Evolutionary conservation across 176 grass and related monocot species (phyloP).

Genomic region (Themeda triandra): DNA sequence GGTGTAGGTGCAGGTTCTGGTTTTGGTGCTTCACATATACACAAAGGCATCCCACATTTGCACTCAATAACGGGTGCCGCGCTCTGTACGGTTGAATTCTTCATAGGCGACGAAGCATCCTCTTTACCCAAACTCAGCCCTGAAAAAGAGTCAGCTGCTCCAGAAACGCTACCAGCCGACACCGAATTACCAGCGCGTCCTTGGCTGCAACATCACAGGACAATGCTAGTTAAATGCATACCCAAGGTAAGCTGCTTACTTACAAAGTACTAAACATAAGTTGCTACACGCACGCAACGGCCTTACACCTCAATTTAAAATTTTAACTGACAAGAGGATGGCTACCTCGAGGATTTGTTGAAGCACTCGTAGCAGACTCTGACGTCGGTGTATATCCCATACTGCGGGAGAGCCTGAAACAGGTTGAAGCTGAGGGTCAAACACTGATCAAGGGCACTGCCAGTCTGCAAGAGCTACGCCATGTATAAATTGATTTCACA

Average conservation of each 20-base stretch:
- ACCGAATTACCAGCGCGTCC: conserved; percentile 29
- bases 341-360: conserved; percentile 73
- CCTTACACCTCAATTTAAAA: background rate
- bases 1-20: conserved; percentile 51
- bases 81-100: conserved; percentile 24
- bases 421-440: conserved; percentile 23
- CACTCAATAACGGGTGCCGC: conserved; percentile 47
- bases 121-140: conserved; percentile 62
- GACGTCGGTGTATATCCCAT: conserved; percentile 74
- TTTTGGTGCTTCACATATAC: conserved; percentile 88
- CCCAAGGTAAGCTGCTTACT: background rate
- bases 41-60: conserved; percentile 98
- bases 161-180: conserved; percentile 9
- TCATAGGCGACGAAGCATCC: conserved; percentile 25
- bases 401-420: conserved; percentile 87
- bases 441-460: background rate
- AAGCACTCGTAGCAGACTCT: conserved; percentile 92
- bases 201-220: conserved; percentile 42
- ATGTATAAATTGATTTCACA: background rate
- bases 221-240: background rate
- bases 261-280: background rate
- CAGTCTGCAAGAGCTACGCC: background rate
- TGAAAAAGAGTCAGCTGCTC: conserved; percentile 60
- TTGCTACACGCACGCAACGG: background rate
- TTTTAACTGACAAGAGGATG: background rate